Conservation (phyloP, 2,329 filamentous ascomycete genomes). For the Colletotrichum nymphaeae region DNA sequence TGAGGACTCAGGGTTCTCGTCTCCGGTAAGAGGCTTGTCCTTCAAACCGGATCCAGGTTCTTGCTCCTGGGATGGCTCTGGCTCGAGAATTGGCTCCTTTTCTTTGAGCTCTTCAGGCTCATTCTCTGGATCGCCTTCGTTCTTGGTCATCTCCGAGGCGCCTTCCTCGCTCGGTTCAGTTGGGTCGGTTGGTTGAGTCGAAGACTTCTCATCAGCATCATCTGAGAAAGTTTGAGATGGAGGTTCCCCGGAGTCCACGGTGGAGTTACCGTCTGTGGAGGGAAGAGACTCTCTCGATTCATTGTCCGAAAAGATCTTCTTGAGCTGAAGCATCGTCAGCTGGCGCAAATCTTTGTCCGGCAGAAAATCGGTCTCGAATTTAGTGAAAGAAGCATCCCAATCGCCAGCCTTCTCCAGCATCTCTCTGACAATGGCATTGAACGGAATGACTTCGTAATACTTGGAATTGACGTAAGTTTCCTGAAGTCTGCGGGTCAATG, state of each 20-base stretch:
- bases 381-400: constrained; percentile 90
- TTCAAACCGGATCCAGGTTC: constrained; percentile 1
- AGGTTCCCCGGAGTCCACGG: constrained; percentile 61
- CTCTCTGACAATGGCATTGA: constrained; percentile 88
- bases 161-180: constrained; percentile 47
- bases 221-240: constrained; percentile 59
- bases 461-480: constrained; percentile 92
- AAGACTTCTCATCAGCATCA: constrained; percentile 57
- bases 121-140: constrained; percentile 21
- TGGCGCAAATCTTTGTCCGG: constrained; percentile 97
- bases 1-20: constrained; percentile 38
- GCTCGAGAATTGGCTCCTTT: neutral
- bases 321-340: constrained; percentile 90
- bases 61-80: constrained; percentile 6
- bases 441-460: constrained; percentile 95
- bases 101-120: neutral
- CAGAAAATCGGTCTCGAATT: constrained; percentile 94
- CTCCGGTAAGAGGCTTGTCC: constrained; percentile 1
- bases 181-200: constrained; percentile 54
- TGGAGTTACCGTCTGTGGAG: constrained; percentile 75
- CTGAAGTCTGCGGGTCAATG: constrained; percentile 81
- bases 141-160: constrained; percentile 43
- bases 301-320: constrained; percentile 93
- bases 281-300: constrained; percentile 82
- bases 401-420: constrained; percentile 94